Evolutionary conservation across 2,329 filamentous ascomycete genomes (phyloP).

Genomic region (Bertia moriformis): DNA sequence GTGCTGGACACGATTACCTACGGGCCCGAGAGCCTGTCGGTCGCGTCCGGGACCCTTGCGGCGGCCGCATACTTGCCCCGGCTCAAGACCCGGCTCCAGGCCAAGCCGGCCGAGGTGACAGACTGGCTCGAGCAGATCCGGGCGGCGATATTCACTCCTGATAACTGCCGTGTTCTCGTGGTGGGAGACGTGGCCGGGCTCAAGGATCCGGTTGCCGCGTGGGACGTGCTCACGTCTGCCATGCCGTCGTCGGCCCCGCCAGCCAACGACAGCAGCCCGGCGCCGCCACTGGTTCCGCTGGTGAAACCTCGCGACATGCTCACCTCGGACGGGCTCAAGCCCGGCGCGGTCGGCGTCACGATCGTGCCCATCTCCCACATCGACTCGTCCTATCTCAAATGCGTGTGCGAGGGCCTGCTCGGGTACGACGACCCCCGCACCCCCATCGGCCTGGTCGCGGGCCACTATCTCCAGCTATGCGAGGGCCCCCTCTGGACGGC

Average conservation of each 20-base stretch:
- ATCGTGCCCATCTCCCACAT: conserved; percentile 83
- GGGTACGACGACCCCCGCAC: conserved; percentile 65
- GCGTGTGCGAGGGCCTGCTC: conserved; percentile 59
- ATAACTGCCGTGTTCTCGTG: conserved; percentile 75
- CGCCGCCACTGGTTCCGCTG: conserved; percentile 52
- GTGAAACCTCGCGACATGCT: conserved; percentile 58
- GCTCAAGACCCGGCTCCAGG: conserved; percentile 65
- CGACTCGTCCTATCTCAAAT: conserved; percentile 77
- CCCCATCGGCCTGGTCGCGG: conserved; percentile 73
- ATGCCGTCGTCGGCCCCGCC: conserved; percentile 27
- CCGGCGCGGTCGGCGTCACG: conserved; percentile 56
- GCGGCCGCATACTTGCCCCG: conserved; percentile 78
- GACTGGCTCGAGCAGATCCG: conserved; percentile 66
- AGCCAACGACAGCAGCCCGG: no score
- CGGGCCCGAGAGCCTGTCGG: conserved; percentile 59
- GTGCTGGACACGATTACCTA: conserved; percentile 68
- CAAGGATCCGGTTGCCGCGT: conserved; percentile 60
- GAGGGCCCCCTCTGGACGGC: conserved; percentile 91
- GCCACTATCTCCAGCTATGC: conserved; percentile 79
- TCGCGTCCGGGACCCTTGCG: conserved; percentile 69
- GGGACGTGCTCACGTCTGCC: conserved; percentile 47
- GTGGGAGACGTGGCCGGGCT: conserved; percentile 67
- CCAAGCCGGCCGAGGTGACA: conserved; percentile 65
- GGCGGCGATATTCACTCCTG: conserved; percentile 61
- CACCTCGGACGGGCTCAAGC: conserved; percentile 57